Evolutionary conservation across 2,329 filamentous ascomycete species (phyloP).

Genomic region (Orbilia blumenaviensis): DNA sequence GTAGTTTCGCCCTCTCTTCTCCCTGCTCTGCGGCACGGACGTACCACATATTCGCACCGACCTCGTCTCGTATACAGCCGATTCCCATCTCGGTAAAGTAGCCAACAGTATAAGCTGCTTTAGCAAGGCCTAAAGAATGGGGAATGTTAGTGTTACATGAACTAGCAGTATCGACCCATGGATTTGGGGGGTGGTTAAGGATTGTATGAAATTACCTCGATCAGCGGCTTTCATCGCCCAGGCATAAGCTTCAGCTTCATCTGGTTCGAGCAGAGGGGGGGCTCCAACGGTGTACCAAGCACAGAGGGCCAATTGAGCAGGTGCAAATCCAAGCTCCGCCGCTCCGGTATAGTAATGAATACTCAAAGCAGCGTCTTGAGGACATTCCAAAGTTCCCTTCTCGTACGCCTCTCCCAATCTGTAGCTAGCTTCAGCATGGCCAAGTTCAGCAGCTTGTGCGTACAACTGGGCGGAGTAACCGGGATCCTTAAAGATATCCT

Average conservation of each 20-base stretch:
- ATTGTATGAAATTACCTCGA: conserved; percentile 73
- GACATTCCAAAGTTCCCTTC: conserved; percentile 85
- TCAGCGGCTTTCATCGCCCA: conserved; percentile 91
- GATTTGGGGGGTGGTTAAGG: too few species aligned
- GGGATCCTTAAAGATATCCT: conserved; percentile 91
- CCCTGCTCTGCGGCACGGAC: conserved; percentile 92
- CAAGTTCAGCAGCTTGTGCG: conserved; percentile 90
- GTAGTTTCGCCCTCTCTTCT: conserved; percentile 86
- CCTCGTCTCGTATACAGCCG: conserved; percentile 88
- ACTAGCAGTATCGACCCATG: background rate
- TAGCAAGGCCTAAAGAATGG: conserved; percentile 62
- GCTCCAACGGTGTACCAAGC: conserved; percentile 99
- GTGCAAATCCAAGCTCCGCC: conserved; percentile 81
- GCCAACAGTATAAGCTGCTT: conserved; percentile 91
- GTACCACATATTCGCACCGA: conserved; percentile 98
- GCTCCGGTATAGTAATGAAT: conserved; percentile 98
- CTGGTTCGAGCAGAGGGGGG: conserved; percentile 88
- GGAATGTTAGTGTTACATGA: conserved; percentile 16
- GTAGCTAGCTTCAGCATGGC: conserved; percentile 84
- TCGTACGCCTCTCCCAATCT: conserved; percentile 97
- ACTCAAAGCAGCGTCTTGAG: conserved; percentile 87
- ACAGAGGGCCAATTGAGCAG: conserved; percentile 97
- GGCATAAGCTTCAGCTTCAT: conserved; percentile 94
- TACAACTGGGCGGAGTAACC: conserved; percentile 92
- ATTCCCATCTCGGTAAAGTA: conserved; percentile 99